Evolutionary conservation across 257 asterid species (phyloP).

Genomic region (Solanum appendiculatum): DNA sequence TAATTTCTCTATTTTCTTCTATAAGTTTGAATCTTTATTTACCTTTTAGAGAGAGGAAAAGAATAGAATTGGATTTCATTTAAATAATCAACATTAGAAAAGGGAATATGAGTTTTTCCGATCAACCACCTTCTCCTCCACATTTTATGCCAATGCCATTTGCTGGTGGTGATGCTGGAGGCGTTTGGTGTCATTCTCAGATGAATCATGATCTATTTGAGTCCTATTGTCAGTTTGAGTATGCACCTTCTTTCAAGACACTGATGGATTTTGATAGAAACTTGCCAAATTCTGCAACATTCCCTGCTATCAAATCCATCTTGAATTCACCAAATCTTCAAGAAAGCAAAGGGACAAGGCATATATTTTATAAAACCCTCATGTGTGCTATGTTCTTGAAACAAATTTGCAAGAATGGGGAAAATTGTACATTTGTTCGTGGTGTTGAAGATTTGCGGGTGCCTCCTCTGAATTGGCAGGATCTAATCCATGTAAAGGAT

Average conservation of each 20-base stretch:
- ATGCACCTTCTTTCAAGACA: too few relatives aligned
- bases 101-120: constrained; percentile 51
- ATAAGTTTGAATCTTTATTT: neutral
- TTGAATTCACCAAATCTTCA: constrained; percentile 21
- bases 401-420: constrained; percentile 64
- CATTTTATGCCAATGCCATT: constrained; percentile 18
- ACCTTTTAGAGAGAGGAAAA: neutral
- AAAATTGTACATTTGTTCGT: constrained; percentile 69
- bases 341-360: constrained; percentile 44
- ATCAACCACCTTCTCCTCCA: constrained; percentile 28
- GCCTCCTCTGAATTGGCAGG: constrained; percentile 89
- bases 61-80: neutral
- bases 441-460: constrained; percentile 50
- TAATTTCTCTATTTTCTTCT: neutral
- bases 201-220: constrained; percentile 21
- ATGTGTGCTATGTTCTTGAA: constrained; percentile 53
- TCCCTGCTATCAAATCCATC: constrained; percentile 15
- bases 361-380: constrained; percentile 68
- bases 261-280: too few relatives aligned
- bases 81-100: neutral
- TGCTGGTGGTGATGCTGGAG: too few relatives aligned
- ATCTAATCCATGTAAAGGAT: constrained; percentile 50
- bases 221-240: constrained; percentile 19
- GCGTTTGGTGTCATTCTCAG: constrained; percentile 28
- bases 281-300: too few relatives aligned